A percentile compares a stretch with the other conserved stretches of the same genome.
Conservation (phyloP, 2,329 filamentous ascomycete genomes). For the Aspergillus sp. region DNA sequence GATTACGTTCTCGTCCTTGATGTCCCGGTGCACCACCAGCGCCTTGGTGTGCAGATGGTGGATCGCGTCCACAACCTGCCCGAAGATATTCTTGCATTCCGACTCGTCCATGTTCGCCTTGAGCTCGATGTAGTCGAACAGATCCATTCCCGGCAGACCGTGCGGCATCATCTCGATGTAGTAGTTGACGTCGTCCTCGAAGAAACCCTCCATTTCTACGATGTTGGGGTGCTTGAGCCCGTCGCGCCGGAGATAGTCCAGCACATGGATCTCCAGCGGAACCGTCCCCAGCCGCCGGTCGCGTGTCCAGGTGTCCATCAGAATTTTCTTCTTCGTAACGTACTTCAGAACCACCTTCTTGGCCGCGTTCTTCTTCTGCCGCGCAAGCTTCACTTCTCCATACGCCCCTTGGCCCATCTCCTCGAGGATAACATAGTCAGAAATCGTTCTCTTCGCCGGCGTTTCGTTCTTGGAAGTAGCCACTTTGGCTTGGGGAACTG, state of each 20-base stretch:
- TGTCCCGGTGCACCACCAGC: slow-evolving; percentile 88
- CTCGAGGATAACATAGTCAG: slow-evolving; percentile 85
- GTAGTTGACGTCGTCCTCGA: slow-evolving; percentile 65
- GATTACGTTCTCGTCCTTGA: slow-evolving; percentile 98
- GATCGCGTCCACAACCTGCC: slow-evolving; percentile 80
- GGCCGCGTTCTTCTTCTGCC: slow-evolving; percentile 64
- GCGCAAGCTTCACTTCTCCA: slow-evolving; percentile 89
- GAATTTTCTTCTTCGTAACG: slow-evolving; percentile 89
- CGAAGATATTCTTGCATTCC: slow-evolving; percentile 90
- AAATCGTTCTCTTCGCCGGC: slow-evolving; percentile 67
- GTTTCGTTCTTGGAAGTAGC: slow-evolving; percentile 20
- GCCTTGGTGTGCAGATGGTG: slow-evolving; percentile 88
- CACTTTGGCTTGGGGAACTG: slow-evolving; percentile 19
- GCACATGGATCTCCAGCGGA: slow-evolving; percentile 89
- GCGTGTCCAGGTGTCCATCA: slow-evolving; percentile 96
- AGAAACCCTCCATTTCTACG: slow-evolving; percentile 61
- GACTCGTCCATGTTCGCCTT: slow-evolving; percentile 92
- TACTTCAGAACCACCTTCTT: slow-evolving; percentile 94
- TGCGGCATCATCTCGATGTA: slow-evolving; percentile 97
- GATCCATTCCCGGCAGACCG: slow-evolving; percentile 90
- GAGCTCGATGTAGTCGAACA: slow-evolving; percentile 98
- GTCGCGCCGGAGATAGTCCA: slow-evolving; percentile 79
- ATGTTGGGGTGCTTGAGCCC: slow-evolving; percentile 56
- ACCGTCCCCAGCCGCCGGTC: slow-evolving; percentile 89
- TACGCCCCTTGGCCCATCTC: slow-evolving; percentile 99